Evolutionary conservation across 2,329 filamentous ascomycete species (phyloP), one percentile per base, ranked within the genome.

Genomic region (Colletotrichum aenigma): DNA sequence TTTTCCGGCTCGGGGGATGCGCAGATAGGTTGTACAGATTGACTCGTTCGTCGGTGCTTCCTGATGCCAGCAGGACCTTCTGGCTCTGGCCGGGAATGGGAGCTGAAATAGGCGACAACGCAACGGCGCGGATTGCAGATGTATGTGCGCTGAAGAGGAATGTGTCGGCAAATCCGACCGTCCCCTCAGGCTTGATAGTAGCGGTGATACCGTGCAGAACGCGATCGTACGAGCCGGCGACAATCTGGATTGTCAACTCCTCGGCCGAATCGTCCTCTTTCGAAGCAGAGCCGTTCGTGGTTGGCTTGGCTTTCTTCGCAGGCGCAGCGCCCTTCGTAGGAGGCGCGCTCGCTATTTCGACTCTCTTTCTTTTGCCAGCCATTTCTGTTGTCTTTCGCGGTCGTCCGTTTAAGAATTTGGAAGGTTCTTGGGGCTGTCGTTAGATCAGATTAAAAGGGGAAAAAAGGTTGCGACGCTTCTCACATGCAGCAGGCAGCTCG

Each of bases 91-190:
- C 91, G 15, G 87, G 89, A 72, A 87, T 82, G 2, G 89, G 87
- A 21, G 89, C 90, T 15, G 95, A 94, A 1, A 94, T 89, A 4
- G 94, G 94, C 10, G 96, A 98, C 76, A 98, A 86, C 28, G 96
- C 95, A 38, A 99, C 89, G 82, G 95, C 97, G 80, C 96, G 94
- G 83, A 99, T 95, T 6, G 97, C 94, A 15, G 96, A 97, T 72
- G 92, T 90, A 86, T 99, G 97, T 16, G 97, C 96, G 82, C 96
- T 95, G 90, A 99, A 98, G 73, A 99, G 91, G 84, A 99, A 99
- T 0, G 95, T 96, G 84, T 98, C 96, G 78, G 95, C 91, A 82
- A 98, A 98, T 67, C 93, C 89, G 70, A 93, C 88, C 36, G 78
- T 66, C 36, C 80, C 78, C 69, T 76, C 71, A 66, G 81, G 82